Conservation (phyloP, 2,329 filamentous ascomycete species). For the Penicillium sp. region DNA sequence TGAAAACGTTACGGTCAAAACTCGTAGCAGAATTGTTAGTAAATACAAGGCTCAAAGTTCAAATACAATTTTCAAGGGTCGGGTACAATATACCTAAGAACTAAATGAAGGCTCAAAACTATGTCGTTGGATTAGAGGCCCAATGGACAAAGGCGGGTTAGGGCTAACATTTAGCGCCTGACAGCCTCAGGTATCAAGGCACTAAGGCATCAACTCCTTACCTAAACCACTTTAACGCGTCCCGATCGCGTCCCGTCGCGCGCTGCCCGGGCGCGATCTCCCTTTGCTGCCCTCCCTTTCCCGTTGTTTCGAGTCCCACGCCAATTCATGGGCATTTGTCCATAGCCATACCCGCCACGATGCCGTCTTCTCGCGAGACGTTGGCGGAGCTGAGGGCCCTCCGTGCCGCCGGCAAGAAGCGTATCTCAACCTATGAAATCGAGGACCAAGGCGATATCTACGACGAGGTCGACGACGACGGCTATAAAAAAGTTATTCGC, state of each 20-base stretch:
- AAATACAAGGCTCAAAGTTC: no score
- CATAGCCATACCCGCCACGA: conserved; percentile 25
- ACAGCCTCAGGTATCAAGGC: conserved; percentile 9
- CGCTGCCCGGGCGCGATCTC: conserved; percentile 22
- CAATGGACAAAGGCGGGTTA: neutral
- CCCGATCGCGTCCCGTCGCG: conserved; percentile 26
- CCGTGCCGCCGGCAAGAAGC: conserved; percentile 88
- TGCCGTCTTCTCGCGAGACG: conserved; percentile 44
- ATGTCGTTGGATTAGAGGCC: neutral
- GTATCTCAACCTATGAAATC: conserved; percentile 84
- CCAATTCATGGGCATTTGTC: conserved; percentile 25
- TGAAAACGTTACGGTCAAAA: no score
- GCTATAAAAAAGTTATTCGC: conserved; percentile 95
- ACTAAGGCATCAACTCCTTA: conserved; percentile 14
- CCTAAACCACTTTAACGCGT: conserved; percentile 31
- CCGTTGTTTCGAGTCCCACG: conserved; percentile 21
- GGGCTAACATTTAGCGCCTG: neutral
- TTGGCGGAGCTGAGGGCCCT: conserved; percentile 80
- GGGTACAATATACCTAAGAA: neutral
- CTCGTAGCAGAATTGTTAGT: no score
- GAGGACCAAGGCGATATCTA: conserved; percentile 85
- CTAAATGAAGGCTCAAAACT: neutral
- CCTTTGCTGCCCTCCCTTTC: conserved; percentile 26
- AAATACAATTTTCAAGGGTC: no score
- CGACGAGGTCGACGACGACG: conserved; percentile 95